phyloP scores from a whole-genome alignment of 495 filamentous ascomycete genomes.

The Xylaria nigripes region DNA sequence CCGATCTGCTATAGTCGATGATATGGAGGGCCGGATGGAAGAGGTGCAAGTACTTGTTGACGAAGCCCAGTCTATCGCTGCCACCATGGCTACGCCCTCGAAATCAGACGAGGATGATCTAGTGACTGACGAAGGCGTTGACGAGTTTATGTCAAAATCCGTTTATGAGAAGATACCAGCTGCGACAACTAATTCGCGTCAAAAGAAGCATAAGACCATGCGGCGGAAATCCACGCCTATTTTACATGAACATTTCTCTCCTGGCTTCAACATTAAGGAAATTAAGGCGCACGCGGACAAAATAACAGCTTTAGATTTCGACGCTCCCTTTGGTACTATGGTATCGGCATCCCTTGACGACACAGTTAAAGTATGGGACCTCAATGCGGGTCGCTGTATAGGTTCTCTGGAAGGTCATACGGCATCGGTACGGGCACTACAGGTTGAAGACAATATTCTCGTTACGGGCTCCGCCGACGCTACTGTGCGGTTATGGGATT shows the following conservation, averaged over 20 bases:
- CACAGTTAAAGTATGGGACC: constrained; percentile 94
- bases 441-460: constrained; percentile 92
- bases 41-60: constrained; percentile 70
- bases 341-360: constrained; percentile 94
- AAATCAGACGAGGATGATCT: constrained; percentile 46
- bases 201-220: constrained; percentile 58
- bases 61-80: constrained; percentile 54
- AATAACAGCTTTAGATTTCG: constrained; percentile 89
- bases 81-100: constrained; percentile 40
- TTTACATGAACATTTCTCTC: constrained; percentile 89
- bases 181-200: constrained; percentile 42
- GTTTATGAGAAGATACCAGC: constrained; percentile 87
- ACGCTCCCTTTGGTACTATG: constrained; percentile 91
- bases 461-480: constrained; percentile 95
- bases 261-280: constrained; percentile 80
- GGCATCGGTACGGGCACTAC: constrained; percentile 84
- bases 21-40: constrained; percentile 79
- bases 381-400: constrained; percentile 84
- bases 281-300: constrained; percentile 81
- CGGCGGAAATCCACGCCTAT: constrained; percentile 81
- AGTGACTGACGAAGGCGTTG: constrained; percentile 45
- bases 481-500: constrained; percentile 89
- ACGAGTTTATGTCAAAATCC: constrained; percentile 93
- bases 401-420: constrained; percentile 89
- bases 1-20: constrained; percentile 49